Evolutionary conservation across 2,329 filamentous ascomycete genomes (phyloP).

Genomic region (Tolypocladium tropicale): DNA sequence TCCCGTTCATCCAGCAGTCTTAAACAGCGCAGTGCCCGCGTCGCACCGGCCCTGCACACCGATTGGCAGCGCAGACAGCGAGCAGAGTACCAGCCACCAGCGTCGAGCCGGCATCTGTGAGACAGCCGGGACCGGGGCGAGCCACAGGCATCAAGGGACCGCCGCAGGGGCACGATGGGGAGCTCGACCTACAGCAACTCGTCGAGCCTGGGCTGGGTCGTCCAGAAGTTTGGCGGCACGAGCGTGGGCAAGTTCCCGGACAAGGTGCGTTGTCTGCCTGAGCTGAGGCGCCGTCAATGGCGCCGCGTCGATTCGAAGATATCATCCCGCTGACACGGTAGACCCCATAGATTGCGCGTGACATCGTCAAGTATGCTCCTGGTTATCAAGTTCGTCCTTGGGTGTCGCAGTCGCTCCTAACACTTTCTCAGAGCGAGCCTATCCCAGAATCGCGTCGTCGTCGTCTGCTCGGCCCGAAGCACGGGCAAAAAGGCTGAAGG

Average conservation of each 20-base stretch:
- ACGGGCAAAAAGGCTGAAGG: conserved; percentile 90
- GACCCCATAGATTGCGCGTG: conserved; percentile 25
- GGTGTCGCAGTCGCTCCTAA: not conserved
- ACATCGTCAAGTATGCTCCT: conserved; percentile 30
- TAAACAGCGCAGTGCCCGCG: not conserved
- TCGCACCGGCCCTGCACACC: not conserved
- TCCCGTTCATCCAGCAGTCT: not conserved
- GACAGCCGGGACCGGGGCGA: not conserved
- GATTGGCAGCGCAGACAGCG: not conserved
- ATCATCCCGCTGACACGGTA: not conserved
- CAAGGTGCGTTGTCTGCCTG: conserved; percentile 34
- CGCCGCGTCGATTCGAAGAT: not conserved
- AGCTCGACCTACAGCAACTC: conserved; percentile 23
- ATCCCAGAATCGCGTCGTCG: conserved; percentile 63
- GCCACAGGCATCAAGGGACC: not conserved
- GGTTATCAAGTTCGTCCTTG: not conserved
- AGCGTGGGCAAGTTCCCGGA: conserved; percentile 89
- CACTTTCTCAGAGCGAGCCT: conserved; percentile 32
- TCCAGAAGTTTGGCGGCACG: conserved; percentile 93
- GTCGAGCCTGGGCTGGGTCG: conserved; percentile 56
- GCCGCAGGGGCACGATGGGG: conserved; percentile 15
- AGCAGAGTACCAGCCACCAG: not conserved
- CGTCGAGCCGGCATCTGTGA: not conserved
- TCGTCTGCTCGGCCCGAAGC: conserved; percentile 93
- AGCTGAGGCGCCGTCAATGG: not conserved